phyloP scores from a whole-genome alignment of 179 eudicot species.

The Silene noctiflora region DNA sequence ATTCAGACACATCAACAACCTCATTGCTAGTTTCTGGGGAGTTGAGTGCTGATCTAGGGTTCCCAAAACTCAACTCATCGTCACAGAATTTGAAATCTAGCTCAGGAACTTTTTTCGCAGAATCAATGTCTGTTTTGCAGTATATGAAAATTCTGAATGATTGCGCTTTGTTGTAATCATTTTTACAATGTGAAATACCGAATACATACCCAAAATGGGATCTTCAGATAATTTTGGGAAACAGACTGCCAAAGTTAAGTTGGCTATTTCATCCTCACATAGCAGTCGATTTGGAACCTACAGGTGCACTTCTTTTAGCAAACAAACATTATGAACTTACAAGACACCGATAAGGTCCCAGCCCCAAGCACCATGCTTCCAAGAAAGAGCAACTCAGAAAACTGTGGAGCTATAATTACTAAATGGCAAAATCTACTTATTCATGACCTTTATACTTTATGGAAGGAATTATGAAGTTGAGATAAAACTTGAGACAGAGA shows the following conservation, averaged over 20 bases:
- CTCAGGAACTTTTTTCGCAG: conserved; percentile 40
- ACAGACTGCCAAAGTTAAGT: conserved; percentile 32
- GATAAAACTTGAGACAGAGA: background rate
- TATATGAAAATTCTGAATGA: conserved; percentile 10
- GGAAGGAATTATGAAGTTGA: background rate
- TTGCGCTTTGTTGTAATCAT: background rate
- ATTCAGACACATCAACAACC: conserved; percentile 30
- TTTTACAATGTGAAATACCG: background rate
- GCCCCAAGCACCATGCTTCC: background rate
- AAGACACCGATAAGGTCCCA: background rate
- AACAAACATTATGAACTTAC: background rate
- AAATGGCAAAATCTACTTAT: background rate
- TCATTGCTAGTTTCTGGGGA: conserved; percentile 34
- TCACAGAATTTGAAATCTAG: conserved; percentile 43
- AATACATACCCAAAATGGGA: conserved; percentile 41
- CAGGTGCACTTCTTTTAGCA: background rate
- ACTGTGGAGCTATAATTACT: background rate
- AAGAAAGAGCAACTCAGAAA: background rate
- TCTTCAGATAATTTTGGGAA: conserved; percentile 44
- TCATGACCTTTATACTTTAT: background rate
- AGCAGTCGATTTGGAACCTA: conserved; percentile 23
- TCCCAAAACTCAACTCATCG: conserved; percentile 37
- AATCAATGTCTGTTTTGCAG: conserved; percentile 44
- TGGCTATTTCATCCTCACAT: conserved; percentile 38
- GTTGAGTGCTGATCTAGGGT: conserved; percentile 33